A percentile compares a stretch with the other conserved stretches of the same genome.
Conservation (phyloP, 2,329 filamentous ascomycete genomes). For the Epichloe elymi region DNA sequence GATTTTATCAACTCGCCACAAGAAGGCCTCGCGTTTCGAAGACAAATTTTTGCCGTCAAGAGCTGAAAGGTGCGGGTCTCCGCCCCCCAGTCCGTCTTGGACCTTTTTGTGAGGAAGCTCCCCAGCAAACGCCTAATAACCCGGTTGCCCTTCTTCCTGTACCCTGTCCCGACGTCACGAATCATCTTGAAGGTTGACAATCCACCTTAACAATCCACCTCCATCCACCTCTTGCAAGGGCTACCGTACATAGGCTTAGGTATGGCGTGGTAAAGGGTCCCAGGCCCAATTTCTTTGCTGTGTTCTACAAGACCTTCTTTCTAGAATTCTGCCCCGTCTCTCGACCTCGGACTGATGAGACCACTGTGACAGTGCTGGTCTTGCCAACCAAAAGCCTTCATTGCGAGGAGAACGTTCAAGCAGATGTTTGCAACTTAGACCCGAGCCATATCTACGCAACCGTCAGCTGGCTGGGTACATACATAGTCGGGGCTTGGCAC, state of each 20-base stretch:
- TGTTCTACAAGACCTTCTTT: not conserved
- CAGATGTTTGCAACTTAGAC: not conserved
- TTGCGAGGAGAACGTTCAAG: not conserved
- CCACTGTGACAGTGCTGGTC: no score
- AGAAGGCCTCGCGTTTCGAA: not conserved
- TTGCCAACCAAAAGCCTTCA: no score
- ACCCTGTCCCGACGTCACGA: not conserved
- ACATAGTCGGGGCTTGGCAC: not conserved
- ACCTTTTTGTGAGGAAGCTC: not conserved
- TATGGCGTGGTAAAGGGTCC: no score
- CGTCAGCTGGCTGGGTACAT: not conserved
- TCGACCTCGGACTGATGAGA: not conserved
- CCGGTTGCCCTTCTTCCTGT: not conserved
- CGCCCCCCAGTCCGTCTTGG: not conserved
- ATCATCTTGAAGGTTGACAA: not conserved
- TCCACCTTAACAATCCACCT: not conserved
- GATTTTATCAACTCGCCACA: not conserved
- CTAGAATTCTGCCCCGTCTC: not conserved
- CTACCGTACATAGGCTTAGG: not conserved
- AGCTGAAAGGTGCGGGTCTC: not conserved
- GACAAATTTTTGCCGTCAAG: not conserved
- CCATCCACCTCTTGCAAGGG: not conserved
- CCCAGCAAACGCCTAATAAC: not conserved
- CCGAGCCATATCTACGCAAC: not conserved
- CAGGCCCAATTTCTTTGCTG: not conserved